Evolutionary conservation across 371 early-diverging fungal genomes (phyloP), one percentile per base, ranked within the genome.

Genomic region (Zychaea mexicana): DNA sequence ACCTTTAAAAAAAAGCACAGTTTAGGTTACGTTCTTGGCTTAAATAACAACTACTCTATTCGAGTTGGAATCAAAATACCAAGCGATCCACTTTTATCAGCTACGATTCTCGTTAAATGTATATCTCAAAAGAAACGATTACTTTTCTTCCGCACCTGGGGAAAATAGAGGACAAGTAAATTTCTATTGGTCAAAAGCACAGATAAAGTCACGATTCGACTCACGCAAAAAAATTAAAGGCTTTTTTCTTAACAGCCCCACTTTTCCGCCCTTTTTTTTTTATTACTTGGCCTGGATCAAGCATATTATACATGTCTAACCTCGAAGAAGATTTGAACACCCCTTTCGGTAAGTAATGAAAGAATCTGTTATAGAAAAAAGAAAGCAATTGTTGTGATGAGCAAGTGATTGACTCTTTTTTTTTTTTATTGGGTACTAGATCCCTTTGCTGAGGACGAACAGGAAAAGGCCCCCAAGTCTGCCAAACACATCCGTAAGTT

Each of bases 361-460:
- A n/a, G n/a, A n/a, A n/a, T n/a, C n/a, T n/a, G n/a, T n/a, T n/a
- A n/a, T n/a, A n/a, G n/a, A n/a, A n/a, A n/a, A n/a, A n/a, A n/a
- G n/a, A n/a, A n/a, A 39, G 36, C 38, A n/a, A 38, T 42, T 3
- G 15, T 63, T 4, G 17, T 33, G 19, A 39, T 19, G 8, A 31
- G 33, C 19, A 27, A 42, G n/a, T 33, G 36, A 24, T 17, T 36
- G 26, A 61, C 36, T 27, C 15, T 10, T 24, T 47, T 12, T 13
- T 2, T 31, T 49, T 53, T 10, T 21, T 27, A 17, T 17, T 52
- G 27, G 10, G 19, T n/a, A 36, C 28, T 79, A 81, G 93, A 93
- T 79, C 91, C 93, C 67, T 93, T 94, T 78, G 91, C 90, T 71
- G 92, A 92, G 73, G 87, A 89, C 70, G 91, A 89, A 62, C 77